Conservation (phyloP, 164 flowering plant genomes). For the Magnolia sinica region DNA sequence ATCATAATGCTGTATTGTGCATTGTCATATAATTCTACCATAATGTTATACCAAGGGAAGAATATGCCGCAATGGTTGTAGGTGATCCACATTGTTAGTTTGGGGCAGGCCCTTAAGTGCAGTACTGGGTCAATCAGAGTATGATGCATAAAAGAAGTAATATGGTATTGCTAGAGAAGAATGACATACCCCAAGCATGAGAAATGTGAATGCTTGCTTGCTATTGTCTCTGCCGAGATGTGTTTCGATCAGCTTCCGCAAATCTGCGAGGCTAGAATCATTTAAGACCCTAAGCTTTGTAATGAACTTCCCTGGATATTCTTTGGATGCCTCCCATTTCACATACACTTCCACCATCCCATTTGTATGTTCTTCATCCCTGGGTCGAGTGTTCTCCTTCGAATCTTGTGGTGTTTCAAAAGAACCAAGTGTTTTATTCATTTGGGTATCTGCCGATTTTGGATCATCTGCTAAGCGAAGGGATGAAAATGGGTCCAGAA, state of each 20-base stretch:
- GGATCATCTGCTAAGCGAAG: conserved; percentile 13
- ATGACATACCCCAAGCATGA: conserved; percentile 55
- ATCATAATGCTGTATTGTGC: no score
- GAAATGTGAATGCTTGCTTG: conserved; percentile 56
- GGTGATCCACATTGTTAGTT: conserved; percentile 21
- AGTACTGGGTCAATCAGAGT: no score
- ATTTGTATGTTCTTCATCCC: conserved; percentile 11
- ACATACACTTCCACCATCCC: conserved; percentile 48
- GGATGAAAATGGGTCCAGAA: conserved; percentile 10
- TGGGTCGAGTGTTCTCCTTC: conserved; percentile 49
- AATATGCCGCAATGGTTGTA: conserved; percentile 36
- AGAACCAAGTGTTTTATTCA: conserved; percentile 8
- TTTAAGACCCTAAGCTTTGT: conserved; percentile 46
- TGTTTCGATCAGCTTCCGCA: conserved; percentile 59
- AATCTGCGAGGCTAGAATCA: conserved; percentile 59
- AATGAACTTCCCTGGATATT: conserved; percentile 58
- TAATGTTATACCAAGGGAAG: no score
- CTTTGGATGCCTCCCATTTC: conserved; percentile 79
- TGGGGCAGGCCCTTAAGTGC: no score
- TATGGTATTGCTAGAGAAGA: not conserved
- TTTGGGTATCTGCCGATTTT: conserved; percentile 16
- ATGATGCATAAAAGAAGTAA: not conserved
- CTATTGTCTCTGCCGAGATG: conserved; percentile 40
- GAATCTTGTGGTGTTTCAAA: conserved; percentile 10
- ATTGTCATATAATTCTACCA: no score